Percentiles rank a stretch among this genome's conserved stretches.
Evolutionary conservation across 31 red algal species (phyloP).

Genomic region (Asparagopsis taxiformis): DNA sequence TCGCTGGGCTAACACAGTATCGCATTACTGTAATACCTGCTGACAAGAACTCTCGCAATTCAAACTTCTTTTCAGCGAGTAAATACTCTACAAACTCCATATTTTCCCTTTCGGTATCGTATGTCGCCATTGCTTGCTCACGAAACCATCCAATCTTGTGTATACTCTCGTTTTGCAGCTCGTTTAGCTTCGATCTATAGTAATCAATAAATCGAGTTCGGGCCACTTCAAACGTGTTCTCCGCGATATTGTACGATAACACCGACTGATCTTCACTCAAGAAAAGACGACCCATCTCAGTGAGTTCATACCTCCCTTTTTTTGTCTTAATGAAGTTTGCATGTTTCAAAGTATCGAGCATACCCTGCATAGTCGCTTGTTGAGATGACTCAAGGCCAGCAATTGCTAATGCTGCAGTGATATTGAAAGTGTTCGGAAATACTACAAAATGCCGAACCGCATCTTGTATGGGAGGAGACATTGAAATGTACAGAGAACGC

Average conservation of each 20-base stretch:
- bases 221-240: slow-evolving; percentile 33
- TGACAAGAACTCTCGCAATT: slow-evolving; percentile 59
- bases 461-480: slow-evolving; percentile 12
- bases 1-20: slow-evolving; percentile 62
- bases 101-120: slow-evolving; percentile 74
- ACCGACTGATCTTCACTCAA: slow-evolving; percentile 40
- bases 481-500: slow-evolving; percentile 36
- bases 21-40: slow-evolving; percentile 74
- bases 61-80: slow-evolving; percentile 12
- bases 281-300: slow-evolving; percentile 39
- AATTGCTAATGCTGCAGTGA: slow-evolving; percentile 39
- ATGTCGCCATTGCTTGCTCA: slow-evolving; percentile 71
- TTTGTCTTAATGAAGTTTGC: slow-evolving; percentile 44
- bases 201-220: slow-evolving; percentile 45
- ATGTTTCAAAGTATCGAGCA: slow-evolving; percentile 39
- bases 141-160: slow-evolving; percentile 66
- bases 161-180: slow-evolving; percentile 58
- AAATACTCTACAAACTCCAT: slow-evolving; percentile 62
- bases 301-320: slow-evolving; percentile 55
- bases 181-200: slow-evolving; percentile 34
- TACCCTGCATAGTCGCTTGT: slow-evolving; percentile 27
- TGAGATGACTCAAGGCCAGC: slow-evolving; percentile 16
- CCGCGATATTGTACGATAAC: slow-evolving; percentile 14
- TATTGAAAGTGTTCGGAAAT: slow-evolving; percentile 52
- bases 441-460: slow-evolving; percentile 55